Percentiles rank a stretch among this genome's conserved stretches.
These are phyloP conservation scores for Anastatica hierochuntica DNA, from an alignment of 345 rosid species.

Conservation along the genomic window DNA sequence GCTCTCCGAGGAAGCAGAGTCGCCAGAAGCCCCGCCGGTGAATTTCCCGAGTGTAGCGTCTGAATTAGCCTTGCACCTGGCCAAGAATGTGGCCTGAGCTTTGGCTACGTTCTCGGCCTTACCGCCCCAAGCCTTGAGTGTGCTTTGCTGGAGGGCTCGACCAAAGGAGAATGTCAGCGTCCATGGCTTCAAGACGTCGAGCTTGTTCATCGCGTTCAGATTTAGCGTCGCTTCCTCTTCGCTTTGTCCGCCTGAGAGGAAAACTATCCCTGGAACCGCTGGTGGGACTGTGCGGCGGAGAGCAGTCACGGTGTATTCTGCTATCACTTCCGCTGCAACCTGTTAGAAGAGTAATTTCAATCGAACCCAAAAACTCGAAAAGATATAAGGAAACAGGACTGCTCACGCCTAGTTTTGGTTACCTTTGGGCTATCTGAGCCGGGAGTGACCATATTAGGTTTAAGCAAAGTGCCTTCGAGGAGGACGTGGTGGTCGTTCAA, in stretches of 20 bases:
- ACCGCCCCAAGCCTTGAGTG: constrained; percentile 84
- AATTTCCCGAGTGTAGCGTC: constrained; percentile 81
- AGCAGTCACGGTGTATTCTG: constrained; percentile 61
- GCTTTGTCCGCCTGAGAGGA: constrained; percentile 83
- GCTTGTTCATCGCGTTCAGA: constrained; percentile 84
- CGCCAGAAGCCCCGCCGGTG: constrained; percentile 32
- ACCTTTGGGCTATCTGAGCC: constrained; percentile 91
- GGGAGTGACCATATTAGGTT: constrained; percentile 97
- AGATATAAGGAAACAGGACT: neutral
- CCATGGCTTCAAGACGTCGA: constrained; percentile 76
- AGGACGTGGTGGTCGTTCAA: constrained; percentile 89
- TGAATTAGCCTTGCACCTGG: constrained; percentile 75
- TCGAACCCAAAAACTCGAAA: neutral
- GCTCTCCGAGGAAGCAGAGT: constrained; percentile 76
- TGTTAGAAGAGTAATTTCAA: constrained; percentile 3
- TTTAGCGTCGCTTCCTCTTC: constrained; percentile 81
- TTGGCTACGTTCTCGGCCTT: constrained; percentile 65
- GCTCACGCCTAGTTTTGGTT: neutral
- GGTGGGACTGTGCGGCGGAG: constrained; percentile 81
- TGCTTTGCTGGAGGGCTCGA: constrained; percentile 87
- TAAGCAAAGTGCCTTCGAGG: constrained; percentile 89
- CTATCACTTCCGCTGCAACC: constrained; percentile 64
- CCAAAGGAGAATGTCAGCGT: constrained; percentile 90
- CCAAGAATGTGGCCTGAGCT: constrained; percentile 66
- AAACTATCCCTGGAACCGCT: constrained; percentile 83